Percentiles rank a stretch among this genome's conserved stretches.
Evolutionary conservation across 2,329 filamentous ascomycete species (phyloP).

Genomic region (Pseudopithomyces chartarum): DNA sequence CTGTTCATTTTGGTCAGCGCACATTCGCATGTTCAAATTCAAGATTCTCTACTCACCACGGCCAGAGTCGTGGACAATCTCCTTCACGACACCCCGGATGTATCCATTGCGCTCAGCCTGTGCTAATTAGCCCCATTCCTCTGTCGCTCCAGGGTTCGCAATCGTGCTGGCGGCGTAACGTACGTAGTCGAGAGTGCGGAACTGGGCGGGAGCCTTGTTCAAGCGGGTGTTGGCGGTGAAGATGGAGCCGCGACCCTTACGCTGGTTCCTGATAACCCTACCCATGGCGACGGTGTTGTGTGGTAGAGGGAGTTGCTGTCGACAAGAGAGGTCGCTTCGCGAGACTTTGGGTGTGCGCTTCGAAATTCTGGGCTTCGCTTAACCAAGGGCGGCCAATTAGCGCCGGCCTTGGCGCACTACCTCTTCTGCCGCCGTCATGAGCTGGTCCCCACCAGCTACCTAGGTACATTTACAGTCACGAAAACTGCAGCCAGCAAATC

Average conservation of each 20-base stretch:
- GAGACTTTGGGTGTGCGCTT: slow-evolving; percentile 9
- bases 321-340: slow-evolving; percentile 9
- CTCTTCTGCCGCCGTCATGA: neutral
- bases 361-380: slow-evolving; percentile 14
- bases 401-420: neutral
- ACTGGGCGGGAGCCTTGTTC: slow-evolving; percentile 94
- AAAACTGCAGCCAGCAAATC: too few relatives aligned
- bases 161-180: slow-evolving; percentile 31
- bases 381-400: neutral
- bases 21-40: slow-evolving; percentile 13
- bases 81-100: slow-evolving; percentile 95
- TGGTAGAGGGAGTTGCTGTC: slow-evolving; percentile 18
- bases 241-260: slow-evolving; percentile 73
- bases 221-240: slow-evolving; percentile 71
- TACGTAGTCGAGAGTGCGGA: slow-evolving; percentile 91
- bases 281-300: slow-evolving; percentile 54
- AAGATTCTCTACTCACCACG: slow-evolving; percentile 68
- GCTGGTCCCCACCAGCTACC: too few relatives aligned
- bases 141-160: slow-evolving; percentile 19
- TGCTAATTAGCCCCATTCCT: slow-evolving; percentile 43
- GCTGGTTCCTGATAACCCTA: slow-evolving; percentile 79
- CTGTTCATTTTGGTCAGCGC: slow-evolving; percentile 31
- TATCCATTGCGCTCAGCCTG: slow-evolving; percentile 91
- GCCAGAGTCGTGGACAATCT: slow-evolving; percentile 98
- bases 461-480: too few relatives aligned